A percentile compares a stretch with the other conserved stretches of the same genome.
These are phyloP conservation scores for Aspergillus fumigatus DNA, from an alignment of 2,329 filamentous ascomycete genomes.

Conservation along the genomic window DNA sequence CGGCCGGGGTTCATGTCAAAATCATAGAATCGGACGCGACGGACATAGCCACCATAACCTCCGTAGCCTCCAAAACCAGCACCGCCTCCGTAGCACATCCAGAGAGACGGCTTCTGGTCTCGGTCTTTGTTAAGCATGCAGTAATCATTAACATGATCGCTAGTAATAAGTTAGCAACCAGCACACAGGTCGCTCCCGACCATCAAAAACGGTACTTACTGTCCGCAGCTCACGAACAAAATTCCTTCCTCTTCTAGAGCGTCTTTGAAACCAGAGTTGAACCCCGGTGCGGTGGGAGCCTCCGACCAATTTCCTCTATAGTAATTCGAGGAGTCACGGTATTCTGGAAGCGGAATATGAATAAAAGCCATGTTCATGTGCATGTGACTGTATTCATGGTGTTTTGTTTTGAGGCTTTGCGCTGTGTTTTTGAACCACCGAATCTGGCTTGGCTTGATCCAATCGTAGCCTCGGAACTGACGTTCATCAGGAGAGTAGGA, in stretches of 20 bases:
- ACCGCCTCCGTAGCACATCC: constrained; percentile 98
- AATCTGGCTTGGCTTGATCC: constrained; percentile 91
- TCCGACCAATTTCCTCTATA: constrained; percentile 73
- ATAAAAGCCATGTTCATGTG: constrained; percentile 97
- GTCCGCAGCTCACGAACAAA: constrained; percentile 82
- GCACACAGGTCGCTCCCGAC: background rate
- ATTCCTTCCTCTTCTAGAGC: constrained; percentile 82
- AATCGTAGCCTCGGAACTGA: constrained; percentile 89
- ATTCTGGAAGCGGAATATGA: constrained; percentile 93
- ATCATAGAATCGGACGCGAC: constrained; percentile 83
- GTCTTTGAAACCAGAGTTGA: constrained; percentile 90
- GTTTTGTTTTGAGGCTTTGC: constrained; percentile 66
- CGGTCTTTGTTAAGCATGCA: constrained; percentile 65
- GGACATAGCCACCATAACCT: constrained; percentile 79
- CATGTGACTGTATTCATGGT: constrained; percentile 80
- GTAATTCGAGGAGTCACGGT: constrained; percentile 57
- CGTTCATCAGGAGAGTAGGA: constrained; percentile 85
- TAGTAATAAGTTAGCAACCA: constrained; percentile 31
- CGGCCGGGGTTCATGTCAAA: constrained; percentile 86
- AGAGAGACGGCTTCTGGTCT: constrained; percentile 63
- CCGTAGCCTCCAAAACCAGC: constrained; percentile 93
- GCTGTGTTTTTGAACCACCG: constrained; percentile 87
- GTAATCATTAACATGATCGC: constrained; percentile 95
- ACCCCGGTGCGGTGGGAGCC: constrained; percentile 77
- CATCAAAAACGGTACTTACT: constrained; percentile 54